phyloP scores from a whole-genome alignment of 257 asterid species.

The Plantago major region DNA sequence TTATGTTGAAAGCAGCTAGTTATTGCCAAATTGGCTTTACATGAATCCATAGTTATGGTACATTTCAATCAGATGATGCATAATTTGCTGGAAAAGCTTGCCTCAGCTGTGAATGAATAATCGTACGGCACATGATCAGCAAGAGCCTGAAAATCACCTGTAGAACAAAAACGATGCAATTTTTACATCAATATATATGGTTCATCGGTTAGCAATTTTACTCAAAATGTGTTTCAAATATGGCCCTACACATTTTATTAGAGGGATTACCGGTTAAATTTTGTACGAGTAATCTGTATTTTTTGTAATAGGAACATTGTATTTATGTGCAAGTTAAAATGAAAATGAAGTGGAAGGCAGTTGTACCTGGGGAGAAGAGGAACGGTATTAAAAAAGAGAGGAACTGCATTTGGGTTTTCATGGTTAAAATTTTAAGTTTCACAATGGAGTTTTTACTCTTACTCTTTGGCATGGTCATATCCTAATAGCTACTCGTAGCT shows the following conservation, averaged over 20 bases:
- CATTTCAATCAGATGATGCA: too few relatives aligned
- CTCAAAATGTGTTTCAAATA: too few relatives aligned
- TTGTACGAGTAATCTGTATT: too few relatives aligned
- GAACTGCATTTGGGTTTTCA: background rate
- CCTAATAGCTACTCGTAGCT: too few relatives aligned
- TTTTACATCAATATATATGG: background rate
- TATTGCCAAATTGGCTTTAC: too few relatives aligned
- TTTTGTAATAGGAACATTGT: too few relatives aligned
- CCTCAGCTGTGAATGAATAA: slow-evolving; percentile 14
- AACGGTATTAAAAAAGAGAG: background rate
- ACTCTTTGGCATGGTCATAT: background rate
- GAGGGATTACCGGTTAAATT: too few relatives aligned
- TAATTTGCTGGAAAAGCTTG: slow-evolving; percentile 2
- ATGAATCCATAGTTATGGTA: too few relatives aligned
- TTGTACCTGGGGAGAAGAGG: background rate
- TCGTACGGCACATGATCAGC: background rate
- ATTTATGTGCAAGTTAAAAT: too few relatives aligned
- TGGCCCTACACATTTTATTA: too few relatives aligned
- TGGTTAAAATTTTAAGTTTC: background rate
- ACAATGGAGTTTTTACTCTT: background rate
- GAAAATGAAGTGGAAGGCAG: background rate
- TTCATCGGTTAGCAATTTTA: too few relatives aligned
- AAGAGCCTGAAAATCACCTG: slow-evolving; percentile 9
- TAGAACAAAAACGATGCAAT: background rate
- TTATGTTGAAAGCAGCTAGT: background rate